Percentiles rank a stretch among this genome's conserved stretches.
These are phyloP conservation scores for Typha latifolia DNA, from an alignment of 176 grass and related monocot genomes.

Conservation along the genomic window DNA sequence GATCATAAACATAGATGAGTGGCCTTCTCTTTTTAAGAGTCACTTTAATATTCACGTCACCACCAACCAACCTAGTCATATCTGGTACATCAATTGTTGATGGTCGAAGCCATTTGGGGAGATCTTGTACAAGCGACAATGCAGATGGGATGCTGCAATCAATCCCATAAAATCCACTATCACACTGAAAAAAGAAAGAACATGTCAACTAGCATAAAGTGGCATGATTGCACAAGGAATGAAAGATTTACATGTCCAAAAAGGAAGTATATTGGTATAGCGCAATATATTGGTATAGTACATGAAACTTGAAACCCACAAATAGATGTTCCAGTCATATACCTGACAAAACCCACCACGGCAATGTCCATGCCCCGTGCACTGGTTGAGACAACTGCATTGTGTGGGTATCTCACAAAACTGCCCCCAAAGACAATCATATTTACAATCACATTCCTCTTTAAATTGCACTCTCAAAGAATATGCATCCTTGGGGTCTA, in stretches of 20 bases:
- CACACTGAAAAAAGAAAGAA: conserved; percentile 55
- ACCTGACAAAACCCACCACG: conserved; percentile 95
- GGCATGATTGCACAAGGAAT: conserved; percentile 7
- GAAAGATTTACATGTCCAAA: conserved; percentile 1
- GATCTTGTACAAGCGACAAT: conserved; percentile 41
- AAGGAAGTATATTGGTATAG: neutral
- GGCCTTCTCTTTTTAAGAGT: conserved; percentile 67
- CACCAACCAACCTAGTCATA: conserved; percentile 14
- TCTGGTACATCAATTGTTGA: conserved; percentile 28
- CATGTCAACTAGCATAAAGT: conserved; percentile 31
- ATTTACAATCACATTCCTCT: conserved; percentile 89
- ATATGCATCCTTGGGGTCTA: conserved; percentile 66
- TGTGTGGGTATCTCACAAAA: conserved; percentile 73
- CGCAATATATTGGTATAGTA: neutral
- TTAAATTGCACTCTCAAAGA: conserved; percentile 72
- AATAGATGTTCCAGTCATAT: conserved; percentile 7
- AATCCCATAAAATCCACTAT: conserved; percentile 88
- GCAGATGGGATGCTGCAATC: conserved; percentile 85
- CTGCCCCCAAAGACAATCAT: conserved; percentile 61
- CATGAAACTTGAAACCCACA: neutral
- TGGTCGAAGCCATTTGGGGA: conserved; percentile 65
- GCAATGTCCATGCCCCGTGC: conserved; percentile 74
- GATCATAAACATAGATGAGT: conserved; percentile 96
- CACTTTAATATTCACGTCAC: conserved; percentile 30
- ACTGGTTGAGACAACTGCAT: conserved; percentile 86